These are phyloP conservation scores for Fusarium devonianum DNA, from an alignment of 2,329 filamentous ascomycete genomes.

Conservation along the genomic window DNA sequence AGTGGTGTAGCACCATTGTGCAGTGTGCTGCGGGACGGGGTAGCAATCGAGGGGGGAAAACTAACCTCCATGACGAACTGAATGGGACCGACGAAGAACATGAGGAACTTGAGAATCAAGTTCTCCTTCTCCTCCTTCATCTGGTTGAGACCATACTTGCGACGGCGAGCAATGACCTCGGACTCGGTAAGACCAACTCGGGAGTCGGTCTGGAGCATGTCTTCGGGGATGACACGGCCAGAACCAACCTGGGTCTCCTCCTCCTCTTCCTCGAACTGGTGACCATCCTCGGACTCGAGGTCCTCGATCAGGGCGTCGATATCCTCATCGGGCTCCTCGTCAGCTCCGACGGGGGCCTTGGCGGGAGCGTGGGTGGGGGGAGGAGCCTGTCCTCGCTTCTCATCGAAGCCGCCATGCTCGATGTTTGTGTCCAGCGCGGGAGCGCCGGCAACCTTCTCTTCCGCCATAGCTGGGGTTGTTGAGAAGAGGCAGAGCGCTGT, in stretches of 20 bases:
- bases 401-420: constrained; percentile 70
- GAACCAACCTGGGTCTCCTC: constrained; percentile 56
- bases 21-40: too few species aligned
- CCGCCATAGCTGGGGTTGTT: constrained; percentile 56
- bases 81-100: constrained; percentile 69
- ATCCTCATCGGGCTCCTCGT: constrained; percentile 79
- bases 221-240: constrained; percentile 72
- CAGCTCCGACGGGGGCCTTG: constrained; percentile 58
- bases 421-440: constrained; percentile 70
- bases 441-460: constrained; percentile 58
- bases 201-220: constrained; percentile 79
- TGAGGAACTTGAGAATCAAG: constrained; percentile 79
- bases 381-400: constrained; percentile 59
- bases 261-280: constrained; percentile 70
- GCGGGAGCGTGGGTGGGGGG: constrained; percentile 45
- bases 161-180: constrained; percentile 69
- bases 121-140: constrained; percentile 95
- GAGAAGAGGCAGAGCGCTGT: constrained; percentile 27
- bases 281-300: constrained; percentile 81
- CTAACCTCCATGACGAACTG: constrained; percentile 81
- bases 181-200: constrained; percentile 73
- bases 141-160: constrained; percentile 83
- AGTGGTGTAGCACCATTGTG: too few species aligned
- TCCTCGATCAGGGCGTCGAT: constrained; percentile 89
- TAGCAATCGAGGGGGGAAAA: background rate